Evolutionary conservation across 306 rosid genomes (phyloP).

Genomic region (Herpetospermum pedunculosum): DNA sequence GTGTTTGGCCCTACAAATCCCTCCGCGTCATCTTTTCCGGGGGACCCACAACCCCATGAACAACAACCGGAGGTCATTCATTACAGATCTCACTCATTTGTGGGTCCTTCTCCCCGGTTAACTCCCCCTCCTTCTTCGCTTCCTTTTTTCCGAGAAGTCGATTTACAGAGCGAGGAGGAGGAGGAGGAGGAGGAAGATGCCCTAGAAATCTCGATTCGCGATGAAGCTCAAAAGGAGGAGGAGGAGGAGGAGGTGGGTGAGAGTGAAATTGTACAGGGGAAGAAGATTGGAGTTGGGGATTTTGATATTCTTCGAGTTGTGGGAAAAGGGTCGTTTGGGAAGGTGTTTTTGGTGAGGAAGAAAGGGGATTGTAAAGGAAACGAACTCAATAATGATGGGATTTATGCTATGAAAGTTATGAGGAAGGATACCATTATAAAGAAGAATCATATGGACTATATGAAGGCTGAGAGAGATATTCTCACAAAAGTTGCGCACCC

Average conservation of each 20-base stretch:
- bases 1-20: constrained; percentile 14
- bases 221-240: neutral
- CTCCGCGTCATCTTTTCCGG: constrained; percentile 11
- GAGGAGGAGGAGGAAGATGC: constrained; percentile 28
- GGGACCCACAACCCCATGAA: constrained; percentile 24
- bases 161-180: constrained; percentile 31
- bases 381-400: constrained; percentile 26
- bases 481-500: constrained; percentile 85
- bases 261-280: constrained; percentile 3
- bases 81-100: constrained; percentile 88
- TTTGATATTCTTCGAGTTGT: constrained; percentile 71
- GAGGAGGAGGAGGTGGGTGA: neutral
- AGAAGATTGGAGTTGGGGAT: constrained; percentile 63
- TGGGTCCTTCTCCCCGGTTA: constrained; percentile 83
- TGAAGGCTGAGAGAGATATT: constrained; percentile 93
- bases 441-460: constrained; percentile 85
- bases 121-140: constrained; percentile 30
- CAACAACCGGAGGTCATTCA: constrained; percentile 29
- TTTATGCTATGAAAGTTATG: constrained; percentile 96
- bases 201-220: neutral
- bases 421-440: constrained; percentile 76
- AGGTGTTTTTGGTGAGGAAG: constrained; percentile 70
- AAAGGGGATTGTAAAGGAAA: constrained; percentile 13
- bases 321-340: constrained; percentile 84
- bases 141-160: constrained; percentile 26